Evolutionary conservation across 768 basidiomycete genomes (phyloP).

Genomic region (Pisolithus albus): DNA sequence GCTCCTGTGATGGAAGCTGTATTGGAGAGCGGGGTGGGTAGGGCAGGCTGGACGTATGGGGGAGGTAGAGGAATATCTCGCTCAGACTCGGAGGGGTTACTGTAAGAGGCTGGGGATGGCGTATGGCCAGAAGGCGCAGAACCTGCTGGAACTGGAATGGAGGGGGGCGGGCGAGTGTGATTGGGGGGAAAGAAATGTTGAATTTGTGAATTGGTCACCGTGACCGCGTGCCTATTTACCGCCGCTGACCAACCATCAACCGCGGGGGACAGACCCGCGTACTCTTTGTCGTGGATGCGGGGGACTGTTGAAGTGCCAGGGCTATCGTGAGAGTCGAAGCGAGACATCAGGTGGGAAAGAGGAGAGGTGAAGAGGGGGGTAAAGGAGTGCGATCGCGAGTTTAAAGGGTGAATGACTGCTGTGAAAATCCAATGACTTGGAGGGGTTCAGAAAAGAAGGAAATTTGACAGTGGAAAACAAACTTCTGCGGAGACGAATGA

Average conservation of each 20-base stretch:
- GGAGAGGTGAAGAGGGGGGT: conserved; percentile 1
- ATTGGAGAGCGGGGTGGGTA: conserved; percentile 11
- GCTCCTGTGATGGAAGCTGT: conserved; percentile 21
- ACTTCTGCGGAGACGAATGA: conserved; percentile 21
- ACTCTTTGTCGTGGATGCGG: conserved; percentile 34
- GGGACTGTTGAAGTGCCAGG: conserved; percentile 24
- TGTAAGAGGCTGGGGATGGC: conserved; percentile 14
- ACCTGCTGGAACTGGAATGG: conserved; percentile 14
- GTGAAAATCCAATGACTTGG: conserved; percentile 19
- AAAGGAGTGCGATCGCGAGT: background rate
- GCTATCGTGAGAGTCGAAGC: conserved; percentile 34
- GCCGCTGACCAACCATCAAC: conserved; percentile 26
- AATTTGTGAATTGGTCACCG: conserved; percentile 17
- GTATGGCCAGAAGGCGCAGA: conserved; percentile 18
- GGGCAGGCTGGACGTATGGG: conserved; percentile 12
- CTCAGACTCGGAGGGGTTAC: conserved; percentile 16
- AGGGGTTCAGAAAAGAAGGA: conserved; percentile 18
- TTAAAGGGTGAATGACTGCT: conserved; percentile 17
- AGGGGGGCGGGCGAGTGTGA: conserved; percentile 38
- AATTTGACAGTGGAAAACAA: conserved; percentile 19
- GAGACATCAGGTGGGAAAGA: conserved; percentile 34
- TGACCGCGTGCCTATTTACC: conserved; percentile 30
- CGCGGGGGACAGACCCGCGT: conserved; percentile 16
- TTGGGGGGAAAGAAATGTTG: conserved; percentile 36
- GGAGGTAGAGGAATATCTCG: conserved; percentile 11